These are phyloP conservation scores for Tricholoma bakamatsutake DNA, from an alignment of 768 basidiomycete genomes.

Conservation along the genomic window DNA sequence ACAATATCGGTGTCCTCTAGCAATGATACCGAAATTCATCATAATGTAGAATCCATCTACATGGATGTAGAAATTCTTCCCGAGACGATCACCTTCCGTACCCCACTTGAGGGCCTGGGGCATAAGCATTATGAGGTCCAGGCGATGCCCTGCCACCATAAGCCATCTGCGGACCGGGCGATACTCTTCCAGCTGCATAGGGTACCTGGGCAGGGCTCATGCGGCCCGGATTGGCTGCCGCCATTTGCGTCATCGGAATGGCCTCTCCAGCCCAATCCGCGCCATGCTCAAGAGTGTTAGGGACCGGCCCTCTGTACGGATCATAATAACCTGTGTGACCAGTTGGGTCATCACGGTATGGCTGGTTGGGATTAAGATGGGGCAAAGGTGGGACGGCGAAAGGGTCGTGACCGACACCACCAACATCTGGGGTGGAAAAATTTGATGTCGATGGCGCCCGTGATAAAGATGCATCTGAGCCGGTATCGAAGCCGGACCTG, in stretches of 20 bases:
- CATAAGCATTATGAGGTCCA: constrained; percentile 39
- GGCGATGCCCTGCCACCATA: constrained; percentile 31
- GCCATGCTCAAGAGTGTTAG: constrained; percentile 55
- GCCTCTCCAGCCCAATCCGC: constrained; percentile 46
- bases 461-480: constrained; percentile 51
- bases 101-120: constrained; percentile 43
- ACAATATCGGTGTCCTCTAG: constrained; percentile 4
- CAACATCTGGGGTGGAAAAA: constrained; percentile 46
- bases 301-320: constrained; percentile 75
- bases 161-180: constrained; percentile 28
- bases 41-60: constrained; percentile 4
- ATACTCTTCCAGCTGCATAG: constrained; percentile 24
- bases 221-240: constrained; percentile 14
- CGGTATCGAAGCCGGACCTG: constrained; percentile 67
- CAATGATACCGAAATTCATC: constrained; percentile 7
- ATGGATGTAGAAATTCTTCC: constrained; percentile 3
- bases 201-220: constrained; percentile 30
- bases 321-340: constrained; percentile 56
- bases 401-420: constrained; percentile 48
- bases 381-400: constrained; percentile 83
- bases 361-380: constrained; percentile 71
- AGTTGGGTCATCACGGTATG: constrained; percentile 69
- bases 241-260: constrained; percentile 73
- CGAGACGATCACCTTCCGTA: constrained; percentile 18
- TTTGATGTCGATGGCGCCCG: constrained; percentile 41